A percentile compares a stretch with the other conserved stretches of the same genome.
These are phyloP conservation scores for Elongisporangium undulatum DNA, from an alignment of 352 stramenopile genomes.

Conservation along the genomic window DNA sequence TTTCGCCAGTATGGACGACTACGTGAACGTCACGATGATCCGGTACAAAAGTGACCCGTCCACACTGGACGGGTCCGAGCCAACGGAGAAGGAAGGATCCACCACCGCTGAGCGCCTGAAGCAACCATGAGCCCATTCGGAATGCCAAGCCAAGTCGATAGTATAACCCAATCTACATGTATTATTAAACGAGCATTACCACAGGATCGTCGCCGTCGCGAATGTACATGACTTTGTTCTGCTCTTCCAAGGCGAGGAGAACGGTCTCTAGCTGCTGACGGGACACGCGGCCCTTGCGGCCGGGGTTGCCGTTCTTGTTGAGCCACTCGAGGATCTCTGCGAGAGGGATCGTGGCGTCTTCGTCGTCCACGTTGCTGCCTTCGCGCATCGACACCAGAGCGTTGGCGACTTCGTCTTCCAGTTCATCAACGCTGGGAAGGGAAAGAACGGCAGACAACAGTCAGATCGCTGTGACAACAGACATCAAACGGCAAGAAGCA, in stretches of 20 bases:
- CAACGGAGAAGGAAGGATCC: background rate
- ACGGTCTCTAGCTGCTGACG: constrained; percentile 62
- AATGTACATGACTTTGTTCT: constrained; percentile 91
- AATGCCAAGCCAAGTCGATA: constrained; percentile 6
- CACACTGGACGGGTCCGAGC: background rate
- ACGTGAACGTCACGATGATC: constrained; percentile 62
- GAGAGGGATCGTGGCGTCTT: constrained; percentile 62
- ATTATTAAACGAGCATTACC: constrained; percentile 82
- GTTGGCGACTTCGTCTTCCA: constrained; percentile 61
- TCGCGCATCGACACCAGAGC: constrained; percentile 58
- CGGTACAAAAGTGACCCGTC: constrained; percentile 40
- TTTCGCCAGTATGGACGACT: constrained; percentile 69
- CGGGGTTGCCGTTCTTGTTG: constrained; percentile 30
- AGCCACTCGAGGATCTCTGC: constrained; percentile 49
- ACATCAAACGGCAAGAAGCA: background rate
- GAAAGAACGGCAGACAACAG: constrained; percentile 7
- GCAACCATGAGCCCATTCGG: background rate
- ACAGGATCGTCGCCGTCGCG: constrained; percentile 73
- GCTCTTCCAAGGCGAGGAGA: constrained; percentile 68
- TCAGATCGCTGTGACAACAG: background rate
- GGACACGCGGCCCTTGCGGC: constrained; percentile 24
- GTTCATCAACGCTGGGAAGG: constrained; percentile 34
- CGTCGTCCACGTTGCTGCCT: constrained; percentile 44
- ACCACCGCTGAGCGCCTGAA: no score
- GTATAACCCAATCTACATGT: background rate